These are phyloP conservation scores for Chlamydomonas incerta DNA, from an alignment of 139 green algal species.

Conservation along the genomic window DNA sequence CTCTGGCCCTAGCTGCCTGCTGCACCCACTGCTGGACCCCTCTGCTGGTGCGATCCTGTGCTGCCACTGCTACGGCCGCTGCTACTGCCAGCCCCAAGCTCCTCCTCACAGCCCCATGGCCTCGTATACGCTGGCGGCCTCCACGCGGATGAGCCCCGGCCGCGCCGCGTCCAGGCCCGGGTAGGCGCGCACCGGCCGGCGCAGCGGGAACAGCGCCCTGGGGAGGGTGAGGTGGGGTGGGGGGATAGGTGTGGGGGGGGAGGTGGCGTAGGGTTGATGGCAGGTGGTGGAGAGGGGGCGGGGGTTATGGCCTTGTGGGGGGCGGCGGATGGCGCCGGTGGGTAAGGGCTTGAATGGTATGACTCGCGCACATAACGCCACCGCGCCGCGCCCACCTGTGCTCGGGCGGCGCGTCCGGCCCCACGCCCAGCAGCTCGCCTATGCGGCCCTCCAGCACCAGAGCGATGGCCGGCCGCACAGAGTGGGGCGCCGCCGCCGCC, in stretches of 20 bases:
- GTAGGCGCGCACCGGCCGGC: neutral
- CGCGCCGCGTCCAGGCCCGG: neutral
- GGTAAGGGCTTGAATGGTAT: no score
- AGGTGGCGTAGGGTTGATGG: neutral
- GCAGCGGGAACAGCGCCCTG: constrained; percentile 31
- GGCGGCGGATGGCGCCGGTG: no score
- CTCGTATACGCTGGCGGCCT: constrained; percentile 13
- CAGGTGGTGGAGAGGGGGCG: no score
- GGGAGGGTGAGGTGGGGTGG: neutral
- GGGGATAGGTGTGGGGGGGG: neutral
- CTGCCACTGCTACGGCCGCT: no score
- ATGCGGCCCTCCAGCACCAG: constrained; percentile 33
- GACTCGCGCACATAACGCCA: no score
- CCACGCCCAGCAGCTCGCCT: constrained; percentile 42
- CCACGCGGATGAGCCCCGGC: constrained; percentile 12
- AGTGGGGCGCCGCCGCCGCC: no score
- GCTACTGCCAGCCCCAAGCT: no score
- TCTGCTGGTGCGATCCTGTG: no score
- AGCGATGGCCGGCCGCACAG: neutral
- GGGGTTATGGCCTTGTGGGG: no score
- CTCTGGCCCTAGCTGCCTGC: no score
- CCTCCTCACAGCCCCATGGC: constrained; percentile 10
- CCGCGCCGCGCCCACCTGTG: no score
- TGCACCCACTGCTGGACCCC: no score
- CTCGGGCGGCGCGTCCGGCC: neutral